Percentiles rank a stretch among this genome's conserved stretches.
phyloP scores from a whole-genome alignment of 805 yeast species.

The Hanseniaspora taiwanica region DNA sequence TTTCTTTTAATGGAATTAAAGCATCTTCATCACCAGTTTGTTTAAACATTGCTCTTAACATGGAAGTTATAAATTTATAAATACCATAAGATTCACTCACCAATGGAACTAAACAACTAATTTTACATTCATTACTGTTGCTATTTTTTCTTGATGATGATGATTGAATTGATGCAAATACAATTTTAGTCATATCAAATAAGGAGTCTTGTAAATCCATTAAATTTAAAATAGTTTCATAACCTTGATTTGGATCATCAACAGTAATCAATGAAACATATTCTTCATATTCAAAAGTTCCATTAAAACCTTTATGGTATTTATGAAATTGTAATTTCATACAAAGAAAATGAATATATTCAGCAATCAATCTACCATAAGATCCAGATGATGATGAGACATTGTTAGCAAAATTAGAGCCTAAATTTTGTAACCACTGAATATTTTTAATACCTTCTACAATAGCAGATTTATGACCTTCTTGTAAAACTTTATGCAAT shows the following conservation, averaged over 20 bases:
- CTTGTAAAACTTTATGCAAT: conserved; percentile 88
- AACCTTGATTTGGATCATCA: conserved; percentile 91
- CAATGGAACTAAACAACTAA: conserved; percentile 78
- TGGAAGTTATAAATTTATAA: conserved; percentile 74
- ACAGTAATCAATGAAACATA: conserved; percentile 78
- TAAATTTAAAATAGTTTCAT: conserved; percentile 73
- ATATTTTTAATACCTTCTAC: conserved; percentile 68
- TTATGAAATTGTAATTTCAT: conserved; percentile 73
- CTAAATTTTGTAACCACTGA: conserved; percentile 66
- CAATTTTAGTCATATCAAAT: conserved; percentile 61
- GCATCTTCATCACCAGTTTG: conserved; percentile 63
- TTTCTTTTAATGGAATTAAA: conserved; percentile 54
- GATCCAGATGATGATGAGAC: too few relatives aligned
- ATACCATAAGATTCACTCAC: conserved; percentile 89
- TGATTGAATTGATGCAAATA: conserved; percentile 55
- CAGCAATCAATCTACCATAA: conserved; percentile 63
- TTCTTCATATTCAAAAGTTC: conserved; percentile 92
- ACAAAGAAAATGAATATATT: conserved; percentile 57
- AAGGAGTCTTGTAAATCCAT: conserved; percentile 77
- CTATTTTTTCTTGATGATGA: conserved; percentile 35
- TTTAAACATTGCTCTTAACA: conserved; percentile 78
- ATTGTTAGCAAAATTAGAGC: too few relatives aligned
- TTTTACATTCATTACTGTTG: conserved; percentile 52
- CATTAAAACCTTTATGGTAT: conserved; percentile 79
- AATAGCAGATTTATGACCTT: conserved; percentile 83